Evolutionary conservation across 2,329 filamentous ascomycete genomes (phyloP), one percentile per base, ranked within the genome.

Genomic region (Endocalyx cinctus): DNA sequence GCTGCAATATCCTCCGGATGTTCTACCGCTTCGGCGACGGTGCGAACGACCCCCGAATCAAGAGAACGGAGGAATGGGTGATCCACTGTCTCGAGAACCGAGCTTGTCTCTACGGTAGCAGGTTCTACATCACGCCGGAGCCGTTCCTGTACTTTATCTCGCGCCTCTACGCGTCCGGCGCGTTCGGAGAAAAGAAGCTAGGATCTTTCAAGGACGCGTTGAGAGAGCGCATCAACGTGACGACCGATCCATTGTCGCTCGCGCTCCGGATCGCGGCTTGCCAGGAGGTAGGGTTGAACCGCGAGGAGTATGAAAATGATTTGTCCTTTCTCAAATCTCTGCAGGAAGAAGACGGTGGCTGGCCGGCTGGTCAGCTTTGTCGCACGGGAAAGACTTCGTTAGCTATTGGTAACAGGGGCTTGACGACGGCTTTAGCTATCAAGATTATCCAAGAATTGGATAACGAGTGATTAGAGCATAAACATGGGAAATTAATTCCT

Each of bases 361-460:
- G 42, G 45, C 42, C 44, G 2, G 41, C 41, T 3, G 45, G 46
- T 3, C 46, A 50, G 27, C 45, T 51, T 22, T 47, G 45, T 25
- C 38, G 43, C 19, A 25, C 39, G 11, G 47, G 47, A 4, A 37
- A 29, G 14, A 46, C 39, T 1, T 35, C 44, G 13, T 39, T 31
- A 6, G 29, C 37, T 3, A 43, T 52, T 25, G 48, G 47, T 5
- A 52, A 52, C 26, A 44, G 46, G 1, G 48, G 48, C 13, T 32
- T 50, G 17, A 43, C 47, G 6, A 50, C 48, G 4, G 46, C 42
- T 10, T 34, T 52, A 2, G 42, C 41, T 2, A 23, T 38, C 5
- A 45, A 39, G 13, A 36, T 39, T 12, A 35, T 43, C 17, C 6
- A 36, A 10, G 17, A 36, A 28, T n/a, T n/a, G n/a, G n/a, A n/a